phyloP scores from a whole-genome alignment of 495 filamentous ascomycete species.

The Annulohypoxylon moriforme region DNA sequence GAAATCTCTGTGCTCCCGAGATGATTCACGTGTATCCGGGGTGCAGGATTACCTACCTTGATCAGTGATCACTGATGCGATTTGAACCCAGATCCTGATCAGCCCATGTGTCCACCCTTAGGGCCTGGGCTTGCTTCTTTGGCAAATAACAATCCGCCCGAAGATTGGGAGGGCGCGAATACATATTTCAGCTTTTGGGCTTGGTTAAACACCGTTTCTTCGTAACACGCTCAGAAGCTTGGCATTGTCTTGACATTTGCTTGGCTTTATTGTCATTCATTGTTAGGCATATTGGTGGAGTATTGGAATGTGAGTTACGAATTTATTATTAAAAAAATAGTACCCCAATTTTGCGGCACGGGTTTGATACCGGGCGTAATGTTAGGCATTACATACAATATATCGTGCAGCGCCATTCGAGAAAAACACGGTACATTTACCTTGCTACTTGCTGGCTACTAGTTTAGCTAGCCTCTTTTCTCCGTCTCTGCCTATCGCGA shows the following conservation, averaged over 20 bases:
- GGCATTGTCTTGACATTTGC: slow-evolving; percentile 41
- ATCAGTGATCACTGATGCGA: slow-evolving; percentile 23
- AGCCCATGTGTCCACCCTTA: slow-evolving; percentile 37
- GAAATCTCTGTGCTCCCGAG: slow-evolving; percentile 39
- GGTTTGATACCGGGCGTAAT: slow-evolving; percentile 11
- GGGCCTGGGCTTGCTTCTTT: slow-evolving; percentile 26
- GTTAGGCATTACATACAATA: not conserved
- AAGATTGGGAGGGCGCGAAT: slow-evolving; percentile 6
- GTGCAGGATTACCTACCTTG: slow-evolving; percentile 30
- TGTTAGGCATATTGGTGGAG: not conserved
- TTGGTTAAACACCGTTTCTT: slow-evolving; percentile 30
- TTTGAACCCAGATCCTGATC: slow-evolving; percentile 44
- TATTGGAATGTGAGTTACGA: slow-evolving; percentile 5
- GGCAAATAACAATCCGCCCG: slow-evolving; percentile 31
- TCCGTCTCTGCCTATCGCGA: not conserved
- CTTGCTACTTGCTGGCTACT: not conserved
- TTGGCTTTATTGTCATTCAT: slow-evolving; percentile 31
- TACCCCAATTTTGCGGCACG: slow-evolving; percentile 19
- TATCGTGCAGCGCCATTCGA: not conserved
- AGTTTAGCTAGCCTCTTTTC: slow-evolving; percentile 2
- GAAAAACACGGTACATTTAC: slow-evolving; percentile 1
- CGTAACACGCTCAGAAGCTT: slow-evolving; percentile 34
- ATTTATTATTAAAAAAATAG: slow-evolving; percentile 18
- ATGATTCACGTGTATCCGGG: slow-evolving; percentile 41
- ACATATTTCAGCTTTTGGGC: slow-evolving; percentile 16